Conservation (phyloP, 2,329 filamentous ascomycete species). For the Microascus cirrosus region DNA sequence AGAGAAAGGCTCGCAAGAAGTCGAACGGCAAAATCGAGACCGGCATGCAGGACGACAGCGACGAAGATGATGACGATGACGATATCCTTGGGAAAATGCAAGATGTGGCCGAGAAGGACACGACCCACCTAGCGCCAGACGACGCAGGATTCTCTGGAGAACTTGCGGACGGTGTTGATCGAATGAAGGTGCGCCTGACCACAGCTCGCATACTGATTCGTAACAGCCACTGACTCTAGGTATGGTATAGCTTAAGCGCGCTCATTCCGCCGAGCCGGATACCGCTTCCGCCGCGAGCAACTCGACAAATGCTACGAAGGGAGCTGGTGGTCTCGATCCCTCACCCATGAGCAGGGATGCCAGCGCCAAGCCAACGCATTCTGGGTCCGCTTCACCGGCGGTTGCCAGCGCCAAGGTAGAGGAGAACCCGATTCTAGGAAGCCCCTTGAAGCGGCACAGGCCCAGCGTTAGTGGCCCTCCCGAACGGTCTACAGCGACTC, state of each 20-base stretch:
- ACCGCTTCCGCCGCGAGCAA: constrained; percentile 16
- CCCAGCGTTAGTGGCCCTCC: constrained; percentile 30
- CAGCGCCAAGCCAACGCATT: constrained; percentile 28
- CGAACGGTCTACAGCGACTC: background rate
- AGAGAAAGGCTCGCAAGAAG: constrained; percentile 51
- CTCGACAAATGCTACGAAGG: constrained; percentile 18
- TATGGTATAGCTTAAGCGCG: constrained; percentile 58
- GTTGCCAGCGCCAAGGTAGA: constrained; percentile 6
- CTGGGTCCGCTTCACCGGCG: constrained; percentile 9
- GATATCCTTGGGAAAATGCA: constrained; percentile 54
- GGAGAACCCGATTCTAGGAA: constrained; percentile 35
- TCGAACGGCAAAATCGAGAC: constrained; percentile 41
- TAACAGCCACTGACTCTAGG: background rate
- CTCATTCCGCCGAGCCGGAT: constrained; percentile 63
- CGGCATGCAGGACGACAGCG: constrained; percentile 59
- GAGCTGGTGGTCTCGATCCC: constrained; percentile 32
- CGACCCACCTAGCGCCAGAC: constrained; percentile 50
- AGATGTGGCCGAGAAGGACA: constrained; percentile 50
- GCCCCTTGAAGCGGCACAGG: constrained; percentile 66
- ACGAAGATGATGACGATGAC: constrained; percentile 62
- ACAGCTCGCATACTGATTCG: background rate
- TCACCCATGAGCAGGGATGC: constrained; percentile 9
- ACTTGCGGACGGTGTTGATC: constrained; percentile 68
- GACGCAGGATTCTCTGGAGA: constrained; percentile 64
- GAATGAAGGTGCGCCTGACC: constrained; percentile 56